Base-by-base conservation (phyloP, 1,284 basidiomycete species). In the Paramarasmius palmivorus region DNA sequence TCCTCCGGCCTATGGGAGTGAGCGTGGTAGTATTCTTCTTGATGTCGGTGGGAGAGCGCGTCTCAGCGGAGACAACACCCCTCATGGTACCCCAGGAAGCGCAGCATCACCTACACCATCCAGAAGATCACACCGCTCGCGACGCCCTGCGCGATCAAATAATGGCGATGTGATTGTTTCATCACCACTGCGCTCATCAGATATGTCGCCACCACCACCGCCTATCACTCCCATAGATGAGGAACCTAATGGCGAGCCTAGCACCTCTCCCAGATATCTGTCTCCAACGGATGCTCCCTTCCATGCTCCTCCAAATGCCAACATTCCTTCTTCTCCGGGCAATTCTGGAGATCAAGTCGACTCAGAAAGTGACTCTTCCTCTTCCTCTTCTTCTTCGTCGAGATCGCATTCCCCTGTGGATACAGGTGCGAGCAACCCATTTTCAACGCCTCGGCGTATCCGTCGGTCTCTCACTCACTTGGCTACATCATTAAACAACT, bases 1-100 rank as follows among this genome's bases (percentile, higher is more conserved):
- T 23, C 95, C 95, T 19, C 95, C 95, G 2, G 93, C 95, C 0
- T 98, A 98, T 68, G 95, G 95, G 19, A 93, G 90, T 61, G 94
- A 98, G 68, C 81, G 93, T 15, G 95, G 95, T 10, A 95, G 92
- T 66, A 96, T 98, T 56, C 75, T 98, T 6, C 79, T 98, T 6
- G 94, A 95, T 68, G 91, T 93, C 1, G 94, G 93, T 22, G 88
- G 86, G 22, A 82, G 79, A 34, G 73, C 83, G 46, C 70, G 75
- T 26, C 44, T 17, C 14, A 72, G 65, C 40, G 70, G 77, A 15
- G 73, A 75, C 44, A 72, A 70, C 36, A 72, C 77, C 4, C 73
- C 77, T 7, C 73, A 75, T 17, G 73, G 70, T 56, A 73, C 74
- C 2, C 71, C 76, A 36, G 71, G 29, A 6, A 32, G 75, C 25